phyloP scores from a whole-genome alignment of 768 basidiomycete genomes.

The Suillus bovinus region DNA sequence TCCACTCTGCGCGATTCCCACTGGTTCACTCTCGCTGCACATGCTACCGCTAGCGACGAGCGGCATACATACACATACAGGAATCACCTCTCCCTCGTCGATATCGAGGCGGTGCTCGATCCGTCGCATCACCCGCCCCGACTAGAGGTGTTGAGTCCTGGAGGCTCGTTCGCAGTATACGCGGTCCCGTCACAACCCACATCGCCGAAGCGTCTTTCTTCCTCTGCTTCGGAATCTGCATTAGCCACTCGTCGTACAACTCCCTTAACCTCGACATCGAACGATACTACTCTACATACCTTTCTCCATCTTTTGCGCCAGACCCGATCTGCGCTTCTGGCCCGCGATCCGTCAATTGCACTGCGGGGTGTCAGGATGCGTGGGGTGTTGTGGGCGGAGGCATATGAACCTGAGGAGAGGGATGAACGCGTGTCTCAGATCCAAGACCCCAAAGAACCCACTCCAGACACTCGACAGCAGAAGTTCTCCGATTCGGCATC shows the following conservation, averaged over 20 bases:
- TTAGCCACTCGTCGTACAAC: not conserved
- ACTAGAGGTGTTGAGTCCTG: slow-evolving; percentile 77
- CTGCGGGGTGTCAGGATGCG: slow-evolving; percentile 6
- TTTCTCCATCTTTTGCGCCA: slow-evolving; percentile 5
- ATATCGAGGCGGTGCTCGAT: slow-evolving; percentile 70
- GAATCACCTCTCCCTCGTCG: slow-evolving; percentile 67
- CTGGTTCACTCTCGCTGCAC: not conserved
- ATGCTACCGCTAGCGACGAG: not conserved
- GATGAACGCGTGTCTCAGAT: not conserved
- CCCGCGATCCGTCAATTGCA: not conserved
- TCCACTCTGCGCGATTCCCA: not conserved
- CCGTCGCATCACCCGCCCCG: slow-evolving; percentile 25
- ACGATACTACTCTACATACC: not conserved
- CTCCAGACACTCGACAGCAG: not conserved
- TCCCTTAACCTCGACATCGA: not conserved
- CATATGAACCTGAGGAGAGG: not conserved
- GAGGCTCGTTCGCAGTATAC: slow-evolving; percentile 74
- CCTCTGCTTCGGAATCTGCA: not conserved
- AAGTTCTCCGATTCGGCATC: not conserved
- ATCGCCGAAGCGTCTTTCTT: not conserved
- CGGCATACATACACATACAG: slow-evolving; percentile 59
- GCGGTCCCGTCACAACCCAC: slow-evolving; percentile 44
- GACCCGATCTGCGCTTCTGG: not conserved
- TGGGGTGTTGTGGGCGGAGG: slow-evolving; percentile 4
- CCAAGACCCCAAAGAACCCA: not conserved